Evolutionary conservation across 371 early-diverging fungal species (phyloP).

Genomic region (Syncephalastrum contaminatum): DNA sequence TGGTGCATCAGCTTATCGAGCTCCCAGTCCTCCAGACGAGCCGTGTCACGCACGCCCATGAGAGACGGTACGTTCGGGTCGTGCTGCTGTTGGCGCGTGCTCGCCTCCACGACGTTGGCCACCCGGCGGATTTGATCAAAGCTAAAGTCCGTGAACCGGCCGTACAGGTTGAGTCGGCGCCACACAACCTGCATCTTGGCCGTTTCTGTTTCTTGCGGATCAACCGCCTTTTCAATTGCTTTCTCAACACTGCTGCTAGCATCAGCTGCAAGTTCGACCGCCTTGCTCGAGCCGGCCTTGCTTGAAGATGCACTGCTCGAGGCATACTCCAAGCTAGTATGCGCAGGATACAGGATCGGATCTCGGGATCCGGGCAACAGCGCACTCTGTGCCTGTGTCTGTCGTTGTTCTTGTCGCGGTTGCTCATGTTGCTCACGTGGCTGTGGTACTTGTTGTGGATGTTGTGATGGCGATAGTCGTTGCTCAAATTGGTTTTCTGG

Average conservation of each 20-base stretch:
- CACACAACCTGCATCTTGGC: constrained; percentile 11
- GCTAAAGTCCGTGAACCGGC: constrained; percentile 17
- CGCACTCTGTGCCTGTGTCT: background rate
- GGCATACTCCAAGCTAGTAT: background rate
- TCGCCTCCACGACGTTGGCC: constrained; percentile 1
- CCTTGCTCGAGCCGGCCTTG: constrained; percentile 20
- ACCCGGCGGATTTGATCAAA: constrained; percentile 15
- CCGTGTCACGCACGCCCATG: background rate
- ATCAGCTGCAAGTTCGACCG: too few relatives aligned
- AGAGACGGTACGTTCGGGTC: constrained; percentile 2
- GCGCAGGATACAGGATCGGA: background rate
- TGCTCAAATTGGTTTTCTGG: constrained; percentile 4
- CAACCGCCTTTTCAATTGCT: constrained; percentile 4
- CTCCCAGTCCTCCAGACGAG: constrained; percentile 27
- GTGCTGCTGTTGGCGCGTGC: constrained; percentile 4
- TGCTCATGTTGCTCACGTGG: constrained; percentile 2
- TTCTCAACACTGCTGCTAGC: constrained; percentile 2
- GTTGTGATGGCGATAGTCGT: background rate
- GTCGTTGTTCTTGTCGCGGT: background rate
- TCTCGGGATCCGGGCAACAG: background rate
- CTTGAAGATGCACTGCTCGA: too few relatives aligned
- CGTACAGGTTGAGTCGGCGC: constrained; percentile 17
- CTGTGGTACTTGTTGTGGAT: constrained; percentile 2
- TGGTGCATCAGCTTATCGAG: constrained; percentile 21
- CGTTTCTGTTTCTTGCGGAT: constrained; percentile 2